Percentiles rank a stretch among this genome's conserved stretches.
These are phyloP conservation scores for Xylogone sp. DNA, from an alignment of 2,329 filamentous ascomycete species.

Conservation along the genomic window DNA sequence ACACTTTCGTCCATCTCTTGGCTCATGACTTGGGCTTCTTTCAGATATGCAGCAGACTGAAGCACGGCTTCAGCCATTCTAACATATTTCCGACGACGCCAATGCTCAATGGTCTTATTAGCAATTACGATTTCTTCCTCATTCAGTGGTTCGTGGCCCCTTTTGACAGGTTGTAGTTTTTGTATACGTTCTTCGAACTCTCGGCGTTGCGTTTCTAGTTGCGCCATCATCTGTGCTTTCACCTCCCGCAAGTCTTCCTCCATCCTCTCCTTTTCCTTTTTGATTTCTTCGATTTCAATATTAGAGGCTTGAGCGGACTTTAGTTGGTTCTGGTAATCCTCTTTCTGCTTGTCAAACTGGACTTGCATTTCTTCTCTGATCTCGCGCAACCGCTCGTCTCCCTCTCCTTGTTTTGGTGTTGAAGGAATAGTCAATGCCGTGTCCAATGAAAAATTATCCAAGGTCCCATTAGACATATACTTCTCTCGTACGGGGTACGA, in stretches of 20 bases:
- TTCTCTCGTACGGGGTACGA: constrained; percentile 91
- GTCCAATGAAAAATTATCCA: constrained; percentile 95
- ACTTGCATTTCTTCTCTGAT: constrained; percentile 79
- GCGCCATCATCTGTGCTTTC: constrained; percentile 85
- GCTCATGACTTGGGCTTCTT: constrained; percentile 97
- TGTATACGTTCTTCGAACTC: constrained; percentile 82
- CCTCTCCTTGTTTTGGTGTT: constrained; percentile 75
- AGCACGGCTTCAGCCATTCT: constrained; percentile 90
- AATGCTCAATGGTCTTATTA: constrained; percentile 63
- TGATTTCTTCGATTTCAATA: constrained; percentile 79
- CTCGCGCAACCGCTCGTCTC: constrained; percentile 65
- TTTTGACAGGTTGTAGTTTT: constrained; percentile 63
- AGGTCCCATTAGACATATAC: constrained; percentile 88
- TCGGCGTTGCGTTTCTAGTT: constrained; percentile 78
- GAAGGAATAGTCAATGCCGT: constrained; percentile 92
- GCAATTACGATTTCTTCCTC: constrained; percentile 71
- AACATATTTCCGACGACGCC: constrained; percentile 83
- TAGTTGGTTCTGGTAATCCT: constrained; percentile 75
- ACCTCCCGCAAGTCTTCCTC: constrained; percentile 72
- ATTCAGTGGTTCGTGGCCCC: constrained; percentile 43
- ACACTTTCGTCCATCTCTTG: constrained; percentile 91
- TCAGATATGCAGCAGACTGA: constrained; percentile 81
- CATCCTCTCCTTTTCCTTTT: constrained; percentile 79
- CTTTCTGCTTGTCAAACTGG: constrained; percentile 79
- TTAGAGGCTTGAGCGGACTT: constrained; percentile 71